A percentile compares a stretch with the other conserved stretches of the same genome.
Conservation (phyloP, 306 rosid genomes). For the Vigna radiata region DNA sequence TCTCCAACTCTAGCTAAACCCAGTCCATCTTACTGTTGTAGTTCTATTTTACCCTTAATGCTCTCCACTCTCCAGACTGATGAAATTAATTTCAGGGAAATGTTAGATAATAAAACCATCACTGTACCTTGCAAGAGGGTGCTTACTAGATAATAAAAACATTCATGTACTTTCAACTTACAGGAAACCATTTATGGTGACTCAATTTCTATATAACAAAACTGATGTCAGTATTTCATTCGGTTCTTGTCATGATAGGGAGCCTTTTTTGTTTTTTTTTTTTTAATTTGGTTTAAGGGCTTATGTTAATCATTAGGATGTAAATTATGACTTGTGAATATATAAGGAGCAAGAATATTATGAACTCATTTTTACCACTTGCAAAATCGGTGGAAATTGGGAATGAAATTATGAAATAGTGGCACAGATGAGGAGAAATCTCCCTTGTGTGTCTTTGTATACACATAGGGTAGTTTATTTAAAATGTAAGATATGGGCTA, state of each 20-base stretch:
- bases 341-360: background rate
- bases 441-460: too few relatives aligned
- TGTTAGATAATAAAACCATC: background rate
- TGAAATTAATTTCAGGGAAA: background rate
- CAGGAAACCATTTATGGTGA: background rate
- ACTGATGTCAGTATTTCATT: background rate
- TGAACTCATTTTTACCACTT: background rate
- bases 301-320: background rate
- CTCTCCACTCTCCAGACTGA: background rate
- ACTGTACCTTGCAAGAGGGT: background rate
- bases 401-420: background rate
- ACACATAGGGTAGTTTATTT: too few relatives aligned
- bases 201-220: background rate
- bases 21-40: conserved; percentile 5
- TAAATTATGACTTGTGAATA: background rate
- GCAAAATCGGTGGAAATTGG: background rate
- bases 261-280: background rate
- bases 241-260: background rate
- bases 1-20: background rate
- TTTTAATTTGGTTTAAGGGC: background rate
- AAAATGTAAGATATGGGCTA: too few relatives aligned
- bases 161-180: background rate
- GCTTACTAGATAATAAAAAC: background rate
- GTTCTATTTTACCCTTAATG: background rate
- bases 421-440: too few relatives aligned